Conservation (phyloP, 768 basidiomycete genomes). For the Astraeus odoratus region DNA sequence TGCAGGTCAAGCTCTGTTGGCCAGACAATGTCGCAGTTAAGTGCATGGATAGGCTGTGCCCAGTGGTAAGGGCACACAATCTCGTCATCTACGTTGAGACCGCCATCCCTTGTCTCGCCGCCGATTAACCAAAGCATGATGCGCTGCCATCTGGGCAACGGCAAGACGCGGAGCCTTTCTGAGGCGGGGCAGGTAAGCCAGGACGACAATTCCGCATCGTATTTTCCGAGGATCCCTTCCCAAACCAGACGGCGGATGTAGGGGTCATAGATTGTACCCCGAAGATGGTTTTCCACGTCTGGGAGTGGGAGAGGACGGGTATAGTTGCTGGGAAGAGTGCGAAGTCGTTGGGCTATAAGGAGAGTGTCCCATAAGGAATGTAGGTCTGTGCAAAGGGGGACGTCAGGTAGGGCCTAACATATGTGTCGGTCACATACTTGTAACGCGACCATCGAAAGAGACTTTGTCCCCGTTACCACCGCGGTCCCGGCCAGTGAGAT, state of each 20-base stretch:
- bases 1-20: constrained; percentile 59
- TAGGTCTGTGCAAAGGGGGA: constrained; percentile 43
- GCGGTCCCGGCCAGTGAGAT: constrained; percentile 79
- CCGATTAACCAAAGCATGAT: constrained; percentile 11
- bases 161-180: constrained; percentile 3
- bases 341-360: constrained; percentile 77
- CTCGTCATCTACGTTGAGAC: constrained; percentile 43
- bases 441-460: constrained; percentile 59
- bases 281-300: constrained; percentile 58
- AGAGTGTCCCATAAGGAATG: constrained; percentile 85
- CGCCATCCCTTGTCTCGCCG: constrained; percentile 14
- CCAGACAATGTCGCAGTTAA: constrained; percentile 84
- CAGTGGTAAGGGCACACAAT: constrained; percentile 72
- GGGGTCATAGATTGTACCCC: constrained; percentile 79
- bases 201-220: constrained; percentile 46
- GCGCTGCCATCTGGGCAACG: constrained; percentile 22
- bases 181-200: constrained; percentile 66
- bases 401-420: neutral
- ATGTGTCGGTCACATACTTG: constrained; percentile 44
- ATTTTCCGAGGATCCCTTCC: constrained; percentile 74
- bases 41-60: constrained; percentile 61
- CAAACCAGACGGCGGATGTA: constrained; percentile 81
- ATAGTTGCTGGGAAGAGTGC: constrained; percentile 71
- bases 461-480: constrained; percentile 84
- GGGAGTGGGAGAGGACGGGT: constrained; percentile 60